phyloP scores from a whole-genome alignment of 208 protist species.

The Leishmania martiniquensis region DNA sequence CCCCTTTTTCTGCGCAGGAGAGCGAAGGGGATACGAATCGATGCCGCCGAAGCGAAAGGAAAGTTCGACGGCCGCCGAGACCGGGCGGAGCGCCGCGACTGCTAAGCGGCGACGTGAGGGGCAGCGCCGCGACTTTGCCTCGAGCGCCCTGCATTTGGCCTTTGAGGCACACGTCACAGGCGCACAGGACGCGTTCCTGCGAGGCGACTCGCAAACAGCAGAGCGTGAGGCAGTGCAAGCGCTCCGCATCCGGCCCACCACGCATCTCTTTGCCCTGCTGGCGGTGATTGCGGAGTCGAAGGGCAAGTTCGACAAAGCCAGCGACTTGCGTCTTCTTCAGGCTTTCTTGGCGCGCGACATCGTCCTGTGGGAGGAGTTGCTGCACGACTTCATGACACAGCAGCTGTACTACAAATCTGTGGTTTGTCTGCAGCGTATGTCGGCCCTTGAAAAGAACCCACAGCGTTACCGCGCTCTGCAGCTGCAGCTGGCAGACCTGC shows the following conservation, averaged over 20 bases:
- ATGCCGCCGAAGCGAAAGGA: constrained; percentile 11
- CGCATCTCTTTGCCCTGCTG: constrained; percentile 84
- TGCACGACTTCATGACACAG: constrained; percentile 84
- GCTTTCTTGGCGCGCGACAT: constrained; percentile 82
- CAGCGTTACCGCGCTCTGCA: constrained; percentile 75
- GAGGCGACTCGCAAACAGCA: constrained; percentile 57
- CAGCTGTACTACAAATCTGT: constrained; percentile 88
- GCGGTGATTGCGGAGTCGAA: constrained; percentile 81
- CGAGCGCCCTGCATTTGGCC: constrained; percentile 41
- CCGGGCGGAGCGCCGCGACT: constrained; percentile 2
- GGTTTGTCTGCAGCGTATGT: constrained; percentile 85
- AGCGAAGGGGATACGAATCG: neutral
- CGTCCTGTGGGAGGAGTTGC: constrained; percentile 84
- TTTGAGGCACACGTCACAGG: constrained; percentile 72
- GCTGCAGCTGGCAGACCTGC: constrained; percentile 84
- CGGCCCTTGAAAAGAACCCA: constrained; percentile 64
- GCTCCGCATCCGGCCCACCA: constrained; percentile 79
- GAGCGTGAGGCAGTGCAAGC: constrained; percentile 68
- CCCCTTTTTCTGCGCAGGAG: neutral
- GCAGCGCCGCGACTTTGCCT: constrained; percentile 50
- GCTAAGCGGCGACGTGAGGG: constrained; percentile 34
- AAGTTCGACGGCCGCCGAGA: neutral
- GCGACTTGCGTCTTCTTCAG: constrained; percentile 88
- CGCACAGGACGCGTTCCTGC: constrained; percentile 74
- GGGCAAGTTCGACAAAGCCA: constrained; percentile 82